Base-by-base conservation (phyloP, 306 rosid genomes). In the Fagus crenata region DNA sequence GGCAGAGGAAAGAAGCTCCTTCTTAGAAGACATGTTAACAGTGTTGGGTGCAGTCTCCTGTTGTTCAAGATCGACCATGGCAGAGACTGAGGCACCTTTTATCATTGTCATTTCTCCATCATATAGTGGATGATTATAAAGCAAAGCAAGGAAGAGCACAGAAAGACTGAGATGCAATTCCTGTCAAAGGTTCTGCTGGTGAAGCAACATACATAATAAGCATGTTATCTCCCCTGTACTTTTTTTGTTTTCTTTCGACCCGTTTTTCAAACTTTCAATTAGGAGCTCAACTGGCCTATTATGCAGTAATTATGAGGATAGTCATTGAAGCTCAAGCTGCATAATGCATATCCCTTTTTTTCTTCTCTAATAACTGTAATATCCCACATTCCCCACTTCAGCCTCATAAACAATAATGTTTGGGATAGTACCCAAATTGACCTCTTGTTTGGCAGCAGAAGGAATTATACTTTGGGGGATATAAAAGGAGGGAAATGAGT, bases 1-100 rank as follows among this genome's bases (percentile, higher is more conserved):
- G 81, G 97, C 96, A 77, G 92, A 73, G 68, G 97, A 89, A 75
- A 87, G 93, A 85, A 90, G 96, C 78, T 89, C 97, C 76, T 89
- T 90, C 86, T 84, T 89, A 70, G 85, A 61, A 74, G 87, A 86
- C 85, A 92, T 83, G 86, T 85, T 87, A 78, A 74, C 51, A 65
- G 85, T 80, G 83, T 79, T 61, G 53, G 83, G 70, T 71, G 81
- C 75, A 35, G 79, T 79, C 75, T 81, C 76, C 64, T 82, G 83
- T 83, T 71, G 86, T 32, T 78, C 82, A 85, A 71, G 76, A 86
- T 90, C 95, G 78, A 80, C 88, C 93, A 87, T 87, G 76, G 81
- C 81, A 86, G 86, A 73, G 74, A 74, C 79, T 15, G 69, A 78
- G 77, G 70, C 79, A 73, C 72, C 69, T 78, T 59, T 53, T 55